A percentile compares a stretch with the other conserved stretches of the same genome.
Conservation (phyloP, 2,329 filamentous ascomycete genomes). For the Lasiodiplodia theobromae region DNA sequence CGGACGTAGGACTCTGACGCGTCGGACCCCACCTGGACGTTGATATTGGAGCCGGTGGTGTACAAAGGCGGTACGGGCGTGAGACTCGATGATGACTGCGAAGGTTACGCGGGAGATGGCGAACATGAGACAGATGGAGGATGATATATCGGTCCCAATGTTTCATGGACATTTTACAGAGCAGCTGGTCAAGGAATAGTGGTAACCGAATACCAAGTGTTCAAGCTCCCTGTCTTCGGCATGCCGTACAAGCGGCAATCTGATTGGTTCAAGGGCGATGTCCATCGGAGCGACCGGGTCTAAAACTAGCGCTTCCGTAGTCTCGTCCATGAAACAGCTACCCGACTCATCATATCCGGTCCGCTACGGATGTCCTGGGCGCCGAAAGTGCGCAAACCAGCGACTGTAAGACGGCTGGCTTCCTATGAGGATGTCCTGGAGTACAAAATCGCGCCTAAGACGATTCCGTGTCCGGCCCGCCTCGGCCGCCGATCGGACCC, state of each 20-base stretch:
- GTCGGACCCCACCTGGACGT: neutral
- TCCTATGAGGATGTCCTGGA: neutral
- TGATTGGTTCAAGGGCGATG: neutral
- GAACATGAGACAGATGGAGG: neutral
- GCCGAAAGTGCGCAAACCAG: neutral
- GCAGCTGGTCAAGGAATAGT: neutral
- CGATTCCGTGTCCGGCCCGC: neutral
- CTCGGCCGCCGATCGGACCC: neutral
- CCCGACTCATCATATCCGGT: neutral
- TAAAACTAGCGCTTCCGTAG: constrained; percentile 18
- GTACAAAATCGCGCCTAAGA: neutral
- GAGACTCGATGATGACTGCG: neutral
- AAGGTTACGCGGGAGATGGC: neutral
- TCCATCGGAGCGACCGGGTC: neutral
- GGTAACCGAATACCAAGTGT: neutral
- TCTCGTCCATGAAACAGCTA: neutral
- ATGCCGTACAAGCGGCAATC: neutral
- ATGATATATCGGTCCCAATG: neutral
- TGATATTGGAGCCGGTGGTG: neutral
- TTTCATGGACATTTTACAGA: neutral
- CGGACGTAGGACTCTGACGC: neutral
- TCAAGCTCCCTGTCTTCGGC: neutral
- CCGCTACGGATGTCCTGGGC: neutral
- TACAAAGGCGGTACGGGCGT: neutral
- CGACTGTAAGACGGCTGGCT: neutral